phyloP scores from a whole-genome alignment of 768 basidiomycete species.

The Boletus edulis region DNA sequence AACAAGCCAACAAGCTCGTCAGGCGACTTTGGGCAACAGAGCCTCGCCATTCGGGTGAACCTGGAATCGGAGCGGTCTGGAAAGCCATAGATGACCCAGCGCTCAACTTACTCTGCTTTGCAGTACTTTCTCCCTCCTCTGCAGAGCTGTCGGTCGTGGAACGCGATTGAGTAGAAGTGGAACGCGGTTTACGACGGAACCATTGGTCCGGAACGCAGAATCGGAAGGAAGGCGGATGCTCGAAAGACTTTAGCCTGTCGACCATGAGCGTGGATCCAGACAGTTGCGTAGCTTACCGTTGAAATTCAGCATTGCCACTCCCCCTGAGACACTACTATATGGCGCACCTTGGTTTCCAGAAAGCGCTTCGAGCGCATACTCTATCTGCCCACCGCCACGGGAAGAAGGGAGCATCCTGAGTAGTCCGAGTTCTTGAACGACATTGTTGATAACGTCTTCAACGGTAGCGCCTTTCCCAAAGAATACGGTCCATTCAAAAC shows the following conservation, averaged over 20 bases:
- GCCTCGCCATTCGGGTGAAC: slow-evolving; percentile 48
- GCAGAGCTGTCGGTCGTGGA: slow-evolving; percentile 48
- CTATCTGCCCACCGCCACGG: slow-evolving; percentile 59
- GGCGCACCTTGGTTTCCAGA: slow-evolving; percentile 49
- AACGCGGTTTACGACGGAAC: slow-evolving; percentile 68
- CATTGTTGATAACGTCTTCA: slow-evolving; percentile 47
- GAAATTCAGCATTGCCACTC: not conserved
- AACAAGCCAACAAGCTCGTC: slow-evolving; percentile 65
- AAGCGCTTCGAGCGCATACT: slow-evolving; percentile 73
- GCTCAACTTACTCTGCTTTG: slow-evolving; percentile 44
- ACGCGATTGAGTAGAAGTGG: slow-evolving; percentile 44
- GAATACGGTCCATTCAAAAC: slow-evolving; percentile 63
- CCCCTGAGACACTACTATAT: not conserved
- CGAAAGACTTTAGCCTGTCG: slow-evolving; percentile 14
- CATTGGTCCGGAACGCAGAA: slow-evolving; percentile 78
- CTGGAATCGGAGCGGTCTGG: slow-evolving; percentile 17
- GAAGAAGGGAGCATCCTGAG: slow-evolving; percentile 62
- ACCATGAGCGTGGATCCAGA: slow-evolving; percentile 10
- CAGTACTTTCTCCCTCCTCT: slow-evolving; percentile 58
- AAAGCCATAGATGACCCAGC: slow-evolving; percentile 23
- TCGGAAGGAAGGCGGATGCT: slow-evolving; percentile 36
- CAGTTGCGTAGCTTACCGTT: slow-evolving; percentile 13
- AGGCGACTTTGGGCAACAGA: slow-evolving; percentile 58
- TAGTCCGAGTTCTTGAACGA: slow-evolving; percentile 67
- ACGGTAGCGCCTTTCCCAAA: slow-evolving; percentile 58